Evolutionary conservation across 2,329 filamentous ascomycete species (phyloP), one percentile per base, ranked within the genome.

Genomic region (Apiospora hydei): DNA sequence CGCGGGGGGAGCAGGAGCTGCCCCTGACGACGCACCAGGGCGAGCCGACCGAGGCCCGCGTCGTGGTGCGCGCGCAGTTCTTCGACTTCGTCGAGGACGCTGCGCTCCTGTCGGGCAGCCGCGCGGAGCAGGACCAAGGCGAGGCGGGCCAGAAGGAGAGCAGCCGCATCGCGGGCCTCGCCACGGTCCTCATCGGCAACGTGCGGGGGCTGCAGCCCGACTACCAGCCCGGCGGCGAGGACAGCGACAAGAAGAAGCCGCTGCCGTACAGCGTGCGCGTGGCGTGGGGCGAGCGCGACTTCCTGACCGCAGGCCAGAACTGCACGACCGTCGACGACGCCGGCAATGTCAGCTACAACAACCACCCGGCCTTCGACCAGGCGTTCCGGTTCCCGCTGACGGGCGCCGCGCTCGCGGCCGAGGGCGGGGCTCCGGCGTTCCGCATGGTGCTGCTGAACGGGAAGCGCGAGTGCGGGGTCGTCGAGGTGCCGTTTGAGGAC

Each of bases 261-360:
- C 41, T 43, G 41, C 41, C 34, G 34, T 38, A 43, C 41, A 86
- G 84, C 75, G 80, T 87, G 70, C 82, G 82, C 75, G 80, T 87
- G 0, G 78, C 80, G 0, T 86, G 83, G 82, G 83, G 83, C 21
- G 78, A 71, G 11, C 81, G 82, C 73, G 78, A 80, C 30, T 86
- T 84, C 80, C 78, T 77, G 69, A 87, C 85, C 0, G 82, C 80
- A 1, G 77, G 80, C 71, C 84, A 85, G 78, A 77, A 80, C 0
- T 85, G 87, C 75, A 80, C 78, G 1, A 84, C 84, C 41, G 2
- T 8, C 41, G 41, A 43, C 41, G 41, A 43, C 41, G 10, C 2
- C 0, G 85, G 85, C 1, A 81, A 77, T 3, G 85, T 87, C 69
- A 85, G 87, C 73, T 84, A 84, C 79, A 87, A 84, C 78, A 87